These are phyloP conservation scores for Pseudocercospora macadamiae DNA, from an alignment of 2,329 filamentous ascomycete species.

Conservation along the genomic window DNA sequence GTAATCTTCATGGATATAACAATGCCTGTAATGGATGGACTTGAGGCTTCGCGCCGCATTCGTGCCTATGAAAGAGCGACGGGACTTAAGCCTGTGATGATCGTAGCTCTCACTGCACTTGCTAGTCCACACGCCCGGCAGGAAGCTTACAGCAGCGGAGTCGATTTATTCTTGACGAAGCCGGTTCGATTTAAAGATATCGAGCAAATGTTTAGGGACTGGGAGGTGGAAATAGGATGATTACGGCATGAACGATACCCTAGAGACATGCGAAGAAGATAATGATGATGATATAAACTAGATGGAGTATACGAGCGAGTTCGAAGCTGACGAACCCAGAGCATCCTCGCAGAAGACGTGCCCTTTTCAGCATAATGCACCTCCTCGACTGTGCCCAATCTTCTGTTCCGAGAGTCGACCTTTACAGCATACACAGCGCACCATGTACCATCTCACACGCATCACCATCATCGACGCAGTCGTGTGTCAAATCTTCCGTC, in stretches of 20 bases:
- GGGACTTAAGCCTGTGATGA: slow-evolving; percentile 23
- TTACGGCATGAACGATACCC: background rate
- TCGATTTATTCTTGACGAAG: slow-evolving; percentile 38
- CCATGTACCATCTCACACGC: too few species aligned
- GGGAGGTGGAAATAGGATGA: slow-evolving; percentile 6
- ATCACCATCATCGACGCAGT: too few species aligned
- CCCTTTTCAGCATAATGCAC: too few species aligned
- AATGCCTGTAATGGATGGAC: slow-evolving; percentile 42
- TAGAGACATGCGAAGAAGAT: background rate
- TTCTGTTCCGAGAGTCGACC: too few species aligned
- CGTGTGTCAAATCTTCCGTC: too few species aligned
- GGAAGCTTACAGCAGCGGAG: slow-evolving; percentile 33
- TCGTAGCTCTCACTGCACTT: slow-evolving; percentile 37
- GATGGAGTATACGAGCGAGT: too few species aligned
- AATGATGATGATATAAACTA: background rate
- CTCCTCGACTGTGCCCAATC: too few species aligned
- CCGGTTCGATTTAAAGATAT: slow-evolving; percentile 21
- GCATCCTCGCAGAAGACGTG: too few species aligned
- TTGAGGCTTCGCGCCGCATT: slow-evolving; percentile 35
- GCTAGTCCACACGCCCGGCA: slow-evolving; percentile 29
- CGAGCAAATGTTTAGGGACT: slow-evolving; percentile 11
- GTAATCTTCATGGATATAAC: slow-evolving; percentile 53
- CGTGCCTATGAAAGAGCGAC: slow-evolving; percentile 29
- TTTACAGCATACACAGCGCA: too few species aligned
- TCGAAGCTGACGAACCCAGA: too few species aligned